Evolutionary conservation across 208 protist species (phyloP), one percentile per base, ranked within the genome.

Genomic region (Leishmania mexicana): DNA sequence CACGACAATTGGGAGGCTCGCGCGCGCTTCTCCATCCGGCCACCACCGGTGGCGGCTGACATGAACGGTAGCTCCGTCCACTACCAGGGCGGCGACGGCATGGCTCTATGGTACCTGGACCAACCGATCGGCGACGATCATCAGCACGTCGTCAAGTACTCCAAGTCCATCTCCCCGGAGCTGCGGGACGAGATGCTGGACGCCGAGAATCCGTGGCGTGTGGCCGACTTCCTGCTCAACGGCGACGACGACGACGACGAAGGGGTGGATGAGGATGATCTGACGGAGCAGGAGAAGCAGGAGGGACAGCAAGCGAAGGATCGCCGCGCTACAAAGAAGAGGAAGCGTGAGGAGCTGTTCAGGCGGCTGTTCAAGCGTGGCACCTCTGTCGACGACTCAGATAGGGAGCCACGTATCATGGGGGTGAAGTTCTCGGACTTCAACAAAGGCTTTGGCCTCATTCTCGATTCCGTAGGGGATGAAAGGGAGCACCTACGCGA

Each of bases 51-150:
- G 0, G 85, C 91, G 28, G 81, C 80, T 24, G 76, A 53, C 76
- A 78, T 83, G 75, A 72, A 35, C 42, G 78, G 76, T 47, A 81
- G 73, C 67, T 78, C 75, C 2, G 35, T 54, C 11, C 40, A 81
- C 49, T 94, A 96, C 80, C 88, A 94, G 67, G 94, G 94, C 31
- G 94, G 92, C 13, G 94, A 97, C 45, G 94, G 94, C 19, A 76
- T 97, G 74, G 94, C 93, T 7, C 73, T 97, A 35, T 97, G 94
- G 94, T 97, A 96, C 73, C 83, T 97, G 21, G 81, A 88, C 45
- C 88, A 92, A 65, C 92, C 94, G 17, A 90, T 96, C 76, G 93
- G 93, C 51, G 93, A 96, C 83, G 90, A 96, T 72, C 90, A 96
- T 64, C 93, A 96, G 64, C 93, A 96, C 80, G 89, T 93, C 11